A percentile compares a stretch with the other conserved stretches of the same genome.
Evolutionary conservation across 768 basidiomycete species (phyloP).

Genomic region (Cantharellus anzutake): DNA sequence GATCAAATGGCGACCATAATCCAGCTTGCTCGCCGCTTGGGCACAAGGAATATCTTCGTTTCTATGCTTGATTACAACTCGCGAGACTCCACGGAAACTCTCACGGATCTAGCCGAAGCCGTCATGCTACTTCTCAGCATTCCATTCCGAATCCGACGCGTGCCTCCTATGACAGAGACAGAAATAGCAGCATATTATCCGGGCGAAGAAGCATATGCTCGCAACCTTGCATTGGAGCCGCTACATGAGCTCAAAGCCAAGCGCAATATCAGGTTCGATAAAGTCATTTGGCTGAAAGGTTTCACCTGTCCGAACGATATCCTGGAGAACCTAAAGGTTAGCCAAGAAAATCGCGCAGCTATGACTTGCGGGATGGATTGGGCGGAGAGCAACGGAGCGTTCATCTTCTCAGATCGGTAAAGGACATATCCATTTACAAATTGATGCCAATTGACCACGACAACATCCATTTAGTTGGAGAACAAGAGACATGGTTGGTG

Average conservation of each 20-base stretch:
- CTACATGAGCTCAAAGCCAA: slow-evolving; percentile 61
- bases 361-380: slow-evolving; percentile 99
- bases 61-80: slow-evolving; percentile 97
- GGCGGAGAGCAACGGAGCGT: slow-evolving; percentile 94
- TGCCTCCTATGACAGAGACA: slow-evolving; percentile 83
- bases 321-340: slow-evolving; percentile 84
- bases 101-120: slow-evolving; percentile 88
- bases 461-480: slow-evolving; percentile 47
- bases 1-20: slow-evolving; percentile 98
- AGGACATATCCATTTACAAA: not conserved
- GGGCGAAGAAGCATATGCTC: slow-evolving; percentile 81
- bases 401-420: slow-evolving; percentile 93
- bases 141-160: slow-evolving; percentile 80
- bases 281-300: slow-evolving; percentile 95
- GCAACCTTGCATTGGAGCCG: slow-evolving; percentile 85
- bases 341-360: slow-evolving; percentile 76
- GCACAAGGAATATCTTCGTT: slow-evolving; percentile 80
- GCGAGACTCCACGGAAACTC: slow-evolving; percentile 82
- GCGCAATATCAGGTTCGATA: slow-evolving; percentile 63
- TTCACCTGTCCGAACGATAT: slow-evolving; percentile 99
- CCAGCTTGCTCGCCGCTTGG: slow-evolving; percentile 81
- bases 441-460: not conserved
- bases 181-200: slow-evolving; percentile 86
- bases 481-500: slow-evolving; percentile 93
- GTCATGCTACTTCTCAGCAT: slow-evolving; percentile 86